Evolutionary conservation across 75 land plant species (phyloP).

Genomic region (Azolla pinnata): DNA sequence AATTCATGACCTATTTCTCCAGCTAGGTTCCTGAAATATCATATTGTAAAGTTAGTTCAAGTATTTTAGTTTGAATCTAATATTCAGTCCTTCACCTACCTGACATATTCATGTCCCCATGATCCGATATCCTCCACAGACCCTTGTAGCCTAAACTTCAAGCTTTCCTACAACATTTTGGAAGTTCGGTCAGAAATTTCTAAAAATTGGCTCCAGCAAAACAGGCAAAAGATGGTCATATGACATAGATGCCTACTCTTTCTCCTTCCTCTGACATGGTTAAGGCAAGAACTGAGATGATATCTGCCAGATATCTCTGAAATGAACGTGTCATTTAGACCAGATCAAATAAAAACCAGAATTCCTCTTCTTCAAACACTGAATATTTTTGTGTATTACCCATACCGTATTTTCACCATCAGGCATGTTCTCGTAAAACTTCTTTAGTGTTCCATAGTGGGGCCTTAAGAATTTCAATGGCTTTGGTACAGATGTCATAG

Average conservation of each 20-base stretch:
- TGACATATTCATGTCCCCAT: conserved; percentile 99
- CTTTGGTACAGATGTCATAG: conserved; percentile 98
- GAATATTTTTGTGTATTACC: too few relatives aligned
- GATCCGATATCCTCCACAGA: conserved; percentile 94
- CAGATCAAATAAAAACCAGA: too few relatives aligned
- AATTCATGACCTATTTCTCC: conserved; percentile 91
- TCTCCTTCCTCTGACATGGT: conserved; percentile 98
- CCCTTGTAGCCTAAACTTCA: conserved; percentile 80
- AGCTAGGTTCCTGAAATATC: conserved; percentile 74
- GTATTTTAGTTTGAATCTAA: not conserved
- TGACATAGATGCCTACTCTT: conserved; percentile 38
- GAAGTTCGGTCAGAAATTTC: not conserved
- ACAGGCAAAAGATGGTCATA: not conserved
- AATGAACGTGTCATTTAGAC: too few relatives aligned
- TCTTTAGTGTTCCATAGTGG: conserved; percentile 74
- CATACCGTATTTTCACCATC: too few relatives aligned
- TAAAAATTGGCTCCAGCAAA: not conserved
- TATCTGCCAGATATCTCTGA: conserved; percentile 85
- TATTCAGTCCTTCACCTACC: conserved; percentile 33
- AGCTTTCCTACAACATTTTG: conserved; percentile 57
- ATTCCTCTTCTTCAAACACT: too few relatives aligned
- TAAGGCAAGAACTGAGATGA: conserved; percentile 87
- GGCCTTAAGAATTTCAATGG: conserved; percentile 94
- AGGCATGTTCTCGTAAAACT: conserved; percentile 64
- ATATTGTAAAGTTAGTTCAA: not conserved